Evolutionary conservation across 1,139 yeast genomes (phyloP).

Genomic region (Blastobotrys apis): DNA sequence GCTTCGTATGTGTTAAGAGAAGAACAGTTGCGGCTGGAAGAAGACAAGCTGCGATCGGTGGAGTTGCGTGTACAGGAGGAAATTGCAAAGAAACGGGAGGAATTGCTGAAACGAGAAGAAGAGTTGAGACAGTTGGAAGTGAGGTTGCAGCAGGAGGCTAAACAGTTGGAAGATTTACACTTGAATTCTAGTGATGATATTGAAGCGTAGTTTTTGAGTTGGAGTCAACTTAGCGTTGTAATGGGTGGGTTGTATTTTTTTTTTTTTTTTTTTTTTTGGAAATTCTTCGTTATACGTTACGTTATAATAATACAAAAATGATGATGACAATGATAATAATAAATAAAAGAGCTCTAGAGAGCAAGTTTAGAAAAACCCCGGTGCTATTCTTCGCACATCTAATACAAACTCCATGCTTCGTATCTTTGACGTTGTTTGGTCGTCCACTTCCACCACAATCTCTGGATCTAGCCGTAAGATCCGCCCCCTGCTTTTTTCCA

Average conservation of each 20-base stretch:
- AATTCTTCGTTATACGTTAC: background rate
- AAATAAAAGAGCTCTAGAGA: too few relatives aligned
- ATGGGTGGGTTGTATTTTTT: background rate
- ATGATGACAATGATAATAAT: background rate
- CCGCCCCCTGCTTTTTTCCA: conserved; percentile 5
- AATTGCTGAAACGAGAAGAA: conserved; percentile 80
- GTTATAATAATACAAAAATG: background rate
- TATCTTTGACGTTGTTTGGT: conserved; percentile 1
- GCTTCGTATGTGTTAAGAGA: conserved; percentile 35
- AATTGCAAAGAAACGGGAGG: conserved; percentile 77
- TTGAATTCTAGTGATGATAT: background rate
- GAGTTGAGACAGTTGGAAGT: conserved; percentile 81
- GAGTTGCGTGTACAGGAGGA: conserved; percentile 86
- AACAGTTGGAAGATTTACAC: conserved; percentile 2
- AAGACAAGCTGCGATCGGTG: conserved; percentile 38
- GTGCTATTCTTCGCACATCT: conserved; percentile 3
- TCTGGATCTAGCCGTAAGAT: conserved; percentile 9
- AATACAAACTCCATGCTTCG: conserved; percentile 7
- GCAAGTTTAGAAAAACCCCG: conserved; percentile 5
- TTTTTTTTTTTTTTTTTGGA: background rate
- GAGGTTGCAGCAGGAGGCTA: conserved; percentile 41
- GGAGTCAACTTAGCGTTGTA: too few relatives aligned
- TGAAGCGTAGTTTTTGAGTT: too few relatives aligned
- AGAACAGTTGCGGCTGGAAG: conserved; percentile 41
- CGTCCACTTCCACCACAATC: conserved; percentile 9